Evolutionary conservation across 192 early-diverging fungal species (phyloP).

Genomic region (Radiomyces spectabilis): DNA sequence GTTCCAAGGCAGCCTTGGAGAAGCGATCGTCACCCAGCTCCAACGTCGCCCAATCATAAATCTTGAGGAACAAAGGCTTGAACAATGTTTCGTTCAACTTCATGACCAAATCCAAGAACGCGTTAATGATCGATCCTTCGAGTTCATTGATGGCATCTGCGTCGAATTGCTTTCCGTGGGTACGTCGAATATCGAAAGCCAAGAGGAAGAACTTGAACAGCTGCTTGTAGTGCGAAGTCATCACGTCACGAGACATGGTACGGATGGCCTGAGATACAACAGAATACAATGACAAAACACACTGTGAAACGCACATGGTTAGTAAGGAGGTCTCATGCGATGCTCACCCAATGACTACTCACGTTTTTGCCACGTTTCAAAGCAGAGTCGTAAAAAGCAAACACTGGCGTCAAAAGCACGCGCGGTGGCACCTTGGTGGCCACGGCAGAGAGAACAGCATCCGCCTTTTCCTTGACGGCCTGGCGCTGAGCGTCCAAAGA

Average conservation of each 20-base stretch:
- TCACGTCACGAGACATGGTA: slow-evolving; percentile 52
- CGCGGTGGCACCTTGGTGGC: slow-evolving; percentile 54
- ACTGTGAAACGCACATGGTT: no score
- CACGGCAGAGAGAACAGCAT: slow-evolving; percentile 39
- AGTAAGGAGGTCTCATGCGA: no score
- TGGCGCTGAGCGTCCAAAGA: slow-evolving; percentile 29
- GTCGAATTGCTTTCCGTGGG: slow-evolving; percentile 24
- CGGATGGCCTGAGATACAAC: slow-evolving; percentile 61
- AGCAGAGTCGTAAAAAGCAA: slow-evolving; percentile 37
- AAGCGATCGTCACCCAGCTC: slow-evolving; percentile 27
- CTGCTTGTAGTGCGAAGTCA: slow-evolving; percentile 68
- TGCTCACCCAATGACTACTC: no score
- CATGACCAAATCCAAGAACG: slow-evolving; percentile 78
- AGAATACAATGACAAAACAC: no score
- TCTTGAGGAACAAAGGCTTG: slow-evolving; percentile 86
- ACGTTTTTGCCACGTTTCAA: slow-evolving; percentile 48
- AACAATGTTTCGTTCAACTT: slow-evolving; percentile 93
- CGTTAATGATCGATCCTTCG: slow-evolving; percentile 62
- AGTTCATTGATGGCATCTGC: slow-evolving; percentile 37
- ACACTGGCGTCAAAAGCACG: slow-evolving; percentile 54
- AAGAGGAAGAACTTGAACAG: slow-evolving; percentile 84
- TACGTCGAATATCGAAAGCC: slow-evolving; percentile 49
- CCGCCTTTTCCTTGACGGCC: slow-evolving; percentile 31
- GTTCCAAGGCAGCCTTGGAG: slow-evolving; percentile 21
- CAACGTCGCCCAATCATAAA: slow-evolving; percentile 68